phyloP scores from a whole-genome alignment of 169 alveolate genomes.

The Blepharisma undulans region DNA sequence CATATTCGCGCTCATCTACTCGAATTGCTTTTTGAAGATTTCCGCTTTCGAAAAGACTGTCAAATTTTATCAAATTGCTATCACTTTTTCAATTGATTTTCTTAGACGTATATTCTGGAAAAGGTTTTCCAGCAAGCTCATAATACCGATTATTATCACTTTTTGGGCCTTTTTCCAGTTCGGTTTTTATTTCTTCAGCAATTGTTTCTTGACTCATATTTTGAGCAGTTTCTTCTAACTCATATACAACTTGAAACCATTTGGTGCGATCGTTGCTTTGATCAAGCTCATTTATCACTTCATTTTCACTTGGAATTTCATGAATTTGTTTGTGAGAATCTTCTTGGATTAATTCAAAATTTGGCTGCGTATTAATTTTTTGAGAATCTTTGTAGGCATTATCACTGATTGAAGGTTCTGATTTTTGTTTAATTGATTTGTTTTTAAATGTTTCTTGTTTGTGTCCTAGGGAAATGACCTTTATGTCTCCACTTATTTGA shows the following conservation, averaged over 20 bases:
- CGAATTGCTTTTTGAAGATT: constrained; percentile 86
- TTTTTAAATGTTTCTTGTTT: background rate
- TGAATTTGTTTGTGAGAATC: background rate
- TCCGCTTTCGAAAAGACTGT: constrained; percentile 89
- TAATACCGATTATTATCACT: background rate
- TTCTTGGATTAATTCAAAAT: background rate
- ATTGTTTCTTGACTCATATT: background rate
- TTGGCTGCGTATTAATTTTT: background rate
- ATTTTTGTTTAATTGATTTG: background rate
- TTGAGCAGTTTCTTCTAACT: background rate
- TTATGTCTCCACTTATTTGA: background rate
- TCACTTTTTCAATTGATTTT: background rate
- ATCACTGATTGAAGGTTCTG: background rate
- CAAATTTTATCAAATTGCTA: constrained; percentile 77
- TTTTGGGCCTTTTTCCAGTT: background rate
- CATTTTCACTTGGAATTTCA: background rate
- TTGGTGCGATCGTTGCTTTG: background rate
- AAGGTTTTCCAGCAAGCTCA: background rate
- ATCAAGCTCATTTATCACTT: background rate
- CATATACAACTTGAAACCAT: background rate
- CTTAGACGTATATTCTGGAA: background rate
- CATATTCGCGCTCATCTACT: constrained; percentile 81
- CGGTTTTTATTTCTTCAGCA: background rate
- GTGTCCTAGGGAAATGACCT: background rate
- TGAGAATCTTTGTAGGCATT: background rate